A percentile compares a stretch with the other conserved stretches of the same genome.
phyloP scores from a whole-genome alignment of 805 yeast genomes.

The Hanseniaspora lindneri region DNA sequence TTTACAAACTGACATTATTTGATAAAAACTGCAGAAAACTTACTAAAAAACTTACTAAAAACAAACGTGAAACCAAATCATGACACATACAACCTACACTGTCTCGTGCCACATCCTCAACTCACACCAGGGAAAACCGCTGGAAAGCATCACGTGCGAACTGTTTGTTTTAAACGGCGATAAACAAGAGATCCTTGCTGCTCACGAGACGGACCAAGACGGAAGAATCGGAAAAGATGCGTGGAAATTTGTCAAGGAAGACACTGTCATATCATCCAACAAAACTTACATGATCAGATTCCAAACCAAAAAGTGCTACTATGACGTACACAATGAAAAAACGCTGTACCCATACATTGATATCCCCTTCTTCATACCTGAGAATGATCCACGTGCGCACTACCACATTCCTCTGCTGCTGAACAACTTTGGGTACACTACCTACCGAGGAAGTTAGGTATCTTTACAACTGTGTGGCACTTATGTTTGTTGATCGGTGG shows the following conservation, averaged over 20 bases:
- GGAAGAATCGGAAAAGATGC: conserved; percentile 71
- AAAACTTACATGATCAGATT: conserved; percentile 71
- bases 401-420: conserved; percentile 81
- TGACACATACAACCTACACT: conserved; percentile 23
- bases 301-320: conserved; percentile 54
- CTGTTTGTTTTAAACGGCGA: conserved; percentile 30
- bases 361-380: conserved; percentile 53
- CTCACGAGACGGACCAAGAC: conserved; percentile 60
- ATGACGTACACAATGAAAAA: conserved; percentile 30
- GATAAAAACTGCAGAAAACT: too few species aligned
- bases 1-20: too few species aligned
- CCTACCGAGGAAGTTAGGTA: conserved; percentile 74
- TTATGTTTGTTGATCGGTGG: too few species aligned
- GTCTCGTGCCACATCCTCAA: conserved; percentile 85
- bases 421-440: conserved; percentile 78
- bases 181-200: conserved; percentile 42
- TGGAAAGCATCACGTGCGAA: conserved; percentile 58
- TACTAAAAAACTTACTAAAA: not conserved
- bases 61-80: not conserved
- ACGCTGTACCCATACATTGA: conserved; percentile 86
- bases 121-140: conserved; percentile 76
- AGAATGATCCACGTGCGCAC: conserved; percentile 48
- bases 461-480: too few species aligned
- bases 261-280: conserved; percentile 31
- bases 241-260: conserved; percentile 31